Evolutionary conservation across 805 yeast species (phyloP).

Genomic region (Candida fluviatilis): DNA sequence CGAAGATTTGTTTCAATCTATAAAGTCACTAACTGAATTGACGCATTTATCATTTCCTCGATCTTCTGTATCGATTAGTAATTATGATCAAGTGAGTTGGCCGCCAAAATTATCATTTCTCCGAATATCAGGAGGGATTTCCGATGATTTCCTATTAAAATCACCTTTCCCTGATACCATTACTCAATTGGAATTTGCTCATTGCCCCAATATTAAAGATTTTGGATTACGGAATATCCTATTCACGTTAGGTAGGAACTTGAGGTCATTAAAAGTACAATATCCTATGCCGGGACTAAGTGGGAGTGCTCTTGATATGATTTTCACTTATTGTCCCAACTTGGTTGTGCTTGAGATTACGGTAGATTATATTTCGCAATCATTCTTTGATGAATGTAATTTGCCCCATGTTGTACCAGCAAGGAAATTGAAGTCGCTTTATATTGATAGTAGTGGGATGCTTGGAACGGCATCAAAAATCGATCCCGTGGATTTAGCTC

Average conservation of each 20-base stretch:
- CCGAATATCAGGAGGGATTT: slow-evolving; percentile 84
- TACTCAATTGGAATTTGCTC: slow-evolving; percentile 70
- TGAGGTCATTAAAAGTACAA: slow-evolving; percentile 60
- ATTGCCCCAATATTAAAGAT: slow-evolving; percentile 76
- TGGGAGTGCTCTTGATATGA: slow-evolving; percentile 65
- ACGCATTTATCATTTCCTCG: slow-evolving; percentile 85
- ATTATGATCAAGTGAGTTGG: slow-evolving; percentile 58
- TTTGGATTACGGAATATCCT: slow-evolving; percentile 61
- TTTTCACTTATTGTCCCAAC: slow-evolving; percentile 75
- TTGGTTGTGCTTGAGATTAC: slow-evolving; percentile 59
- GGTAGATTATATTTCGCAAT: slow-evolving; percentile 68
- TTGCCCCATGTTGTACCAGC: slow-evolving; percentile 19
- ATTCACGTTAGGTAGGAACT: slow-evolving; percentile 58
- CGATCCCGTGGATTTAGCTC: slow-evolving; percentile 83
- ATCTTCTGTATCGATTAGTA: slow-evolving; percentile 70
- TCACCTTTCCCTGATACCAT: slow-evolving; percentile 74
- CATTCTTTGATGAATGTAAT: slow-evolving; percentile 33
- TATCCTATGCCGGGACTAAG: slow-evolving; percentile 86
- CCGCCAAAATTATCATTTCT: slow-evolving; percentile 71
- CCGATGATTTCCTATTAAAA: slow-evolving; percentile 69
- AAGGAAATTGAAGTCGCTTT: slow-evolving; percentile 56
- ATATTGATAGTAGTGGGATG: slow-evolving; percentile 81
- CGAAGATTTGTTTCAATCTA: slow-evolving; percentile 72
- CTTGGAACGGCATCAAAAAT: slow-evolving; percentile 78
- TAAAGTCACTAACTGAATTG: slow-evolving; percentile 54